phyloP scores from a whole-genome alignment of 179 eudicot genomes.

The Nepenthes alata region DNA sequence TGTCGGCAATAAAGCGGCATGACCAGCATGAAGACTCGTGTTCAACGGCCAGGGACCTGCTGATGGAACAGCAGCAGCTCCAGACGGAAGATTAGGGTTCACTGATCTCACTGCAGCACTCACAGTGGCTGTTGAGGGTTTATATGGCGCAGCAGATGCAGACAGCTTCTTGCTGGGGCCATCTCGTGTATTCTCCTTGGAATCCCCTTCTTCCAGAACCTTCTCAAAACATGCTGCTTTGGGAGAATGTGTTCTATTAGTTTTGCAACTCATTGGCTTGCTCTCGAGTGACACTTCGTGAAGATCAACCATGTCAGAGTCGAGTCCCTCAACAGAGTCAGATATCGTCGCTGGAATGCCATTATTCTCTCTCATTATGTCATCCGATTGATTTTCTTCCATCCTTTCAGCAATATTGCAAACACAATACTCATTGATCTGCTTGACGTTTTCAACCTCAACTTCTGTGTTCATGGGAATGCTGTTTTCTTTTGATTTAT shows the following conservation, averaged over 20 bases:
- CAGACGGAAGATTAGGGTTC: conserved; percentile 50
- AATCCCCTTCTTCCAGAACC: conserved; percentile 3
- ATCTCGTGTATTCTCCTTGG: conserved; percentile 34
- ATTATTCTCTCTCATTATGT: conserved; percentile 12
- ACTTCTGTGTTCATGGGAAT: conserved; percentile 11
- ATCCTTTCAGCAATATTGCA: conserved; percentile 21
- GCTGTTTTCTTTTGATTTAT: conserved; percentile 13
- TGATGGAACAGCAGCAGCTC: conserved; percentile 41
- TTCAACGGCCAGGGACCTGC: conserved; percentile 77
- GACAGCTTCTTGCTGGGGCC: conserved; percentile 62
- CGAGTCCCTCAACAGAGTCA: conserved; percentile 13
- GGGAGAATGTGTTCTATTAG: conserved; percentile 20
- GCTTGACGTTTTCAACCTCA: conserved; percentile 24
- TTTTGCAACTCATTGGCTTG: conserved; percentile 14
- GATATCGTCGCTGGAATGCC: conserved; percentile 14
- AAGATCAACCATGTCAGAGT: conserved; percentile 34
- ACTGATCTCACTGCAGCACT: conserved; percentile 48
- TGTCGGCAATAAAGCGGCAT: conserved; percentile 30
- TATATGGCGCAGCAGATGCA: conserved; percentile 91
- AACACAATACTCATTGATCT: conserved; percentile 21
- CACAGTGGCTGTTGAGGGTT: conserved; percentile 42
- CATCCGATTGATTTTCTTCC: conserved; percentile 26
- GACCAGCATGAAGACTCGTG: conserved; percentile 63
- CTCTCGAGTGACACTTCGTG: conserved; percentile 34
- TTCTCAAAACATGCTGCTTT: conserved; percentile 7